Conservation (phyloP, 345 rosid genomes). For the Eucalyptus albens region DNA sequence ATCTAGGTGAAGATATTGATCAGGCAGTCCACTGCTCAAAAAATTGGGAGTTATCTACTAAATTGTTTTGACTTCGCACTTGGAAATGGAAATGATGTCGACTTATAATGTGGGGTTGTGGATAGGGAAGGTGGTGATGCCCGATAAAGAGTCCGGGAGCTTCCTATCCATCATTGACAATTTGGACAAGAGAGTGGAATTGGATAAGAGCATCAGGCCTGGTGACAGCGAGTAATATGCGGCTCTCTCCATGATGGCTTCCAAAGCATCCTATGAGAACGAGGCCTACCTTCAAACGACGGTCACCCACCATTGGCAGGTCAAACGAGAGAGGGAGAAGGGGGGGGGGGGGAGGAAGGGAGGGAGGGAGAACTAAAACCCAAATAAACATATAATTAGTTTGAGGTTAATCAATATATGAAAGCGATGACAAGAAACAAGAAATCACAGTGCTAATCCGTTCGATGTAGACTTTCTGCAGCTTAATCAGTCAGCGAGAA, state of each 20-base stretch:
- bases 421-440: not conserved
- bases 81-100: not conserved
- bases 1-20: not conserved
- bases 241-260: conserved; percentile 53
- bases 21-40: not conserved
- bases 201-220: conserved; percentile 22
- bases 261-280: conserved; percentile 61
- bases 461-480: not conserved
- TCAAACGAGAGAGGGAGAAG: not conserved
- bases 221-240: conserved; percentile 32
- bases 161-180: conserved; percentile 29
- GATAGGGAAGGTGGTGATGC: conserved; percentile 29
- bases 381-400: not conserved
- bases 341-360: too few relatives aligned
- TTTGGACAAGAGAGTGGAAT: conserved; percentile 28
- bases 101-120: not conserved
- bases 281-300: conserved; percentile 18
- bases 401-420: not conserved
- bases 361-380: not conserved
- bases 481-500: not conserved
- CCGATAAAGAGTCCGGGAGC: conserved; percentile 22
- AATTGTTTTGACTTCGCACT: not conserved
- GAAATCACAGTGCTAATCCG: not conserved
- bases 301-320: conserved; percentile 48
- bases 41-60: not conserved